Conservation (phyloP, 139 green algal species). For the Auxenochlorella pyrenoidosa region DNA sequence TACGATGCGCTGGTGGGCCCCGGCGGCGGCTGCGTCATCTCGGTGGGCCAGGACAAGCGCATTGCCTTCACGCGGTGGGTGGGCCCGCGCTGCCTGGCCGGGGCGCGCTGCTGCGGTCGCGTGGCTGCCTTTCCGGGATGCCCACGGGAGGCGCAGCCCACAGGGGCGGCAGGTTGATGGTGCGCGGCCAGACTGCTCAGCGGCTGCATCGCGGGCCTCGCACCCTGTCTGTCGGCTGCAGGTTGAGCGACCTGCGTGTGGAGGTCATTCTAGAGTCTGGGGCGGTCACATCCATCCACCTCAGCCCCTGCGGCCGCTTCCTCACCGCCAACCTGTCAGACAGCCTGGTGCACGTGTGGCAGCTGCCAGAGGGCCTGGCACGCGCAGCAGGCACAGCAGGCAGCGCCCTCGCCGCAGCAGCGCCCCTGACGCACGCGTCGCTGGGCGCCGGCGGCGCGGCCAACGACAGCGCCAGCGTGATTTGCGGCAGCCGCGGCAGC, state of each 20-base stretch:
- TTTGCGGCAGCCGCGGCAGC: background rate
- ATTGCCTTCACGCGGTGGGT: conserved; percentile 25
- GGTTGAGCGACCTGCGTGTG: conserved; percentile 64
- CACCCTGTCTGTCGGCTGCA: background rate
- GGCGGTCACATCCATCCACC: conserved; percentile 60
- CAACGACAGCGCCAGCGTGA: background rate
- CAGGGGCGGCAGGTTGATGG: no score
- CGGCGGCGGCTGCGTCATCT: conserved; percentile 69
- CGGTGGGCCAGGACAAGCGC: conserved; percentile 70
- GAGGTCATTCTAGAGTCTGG: conserved; percentile 34
- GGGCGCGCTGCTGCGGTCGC: no score
- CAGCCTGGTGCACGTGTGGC: conserved; percentile 45
- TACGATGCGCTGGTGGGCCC: conserved; percentile 82
- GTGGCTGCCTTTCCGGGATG: no score
- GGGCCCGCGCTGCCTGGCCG: no score
- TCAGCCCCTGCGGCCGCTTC: conserved; percentile 64
- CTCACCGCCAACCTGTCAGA: conserved; percentile 64
- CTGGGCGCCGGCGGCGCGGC: background rate
- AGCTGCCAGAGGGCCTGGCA: background rate
- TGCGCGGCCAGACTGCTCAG: no score
- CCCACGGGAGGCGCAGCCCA: no score
- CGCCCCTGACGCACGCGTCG: no score
- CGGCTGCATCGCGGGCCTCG: background rate
- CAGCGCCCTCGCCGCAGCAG: no score
- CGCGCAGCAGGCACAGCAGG: background rate